phyloP scores from a whole-genome alignment of 176 grass and related monocot genomes.

The Miscanthus lutarioriparius region DNA sequence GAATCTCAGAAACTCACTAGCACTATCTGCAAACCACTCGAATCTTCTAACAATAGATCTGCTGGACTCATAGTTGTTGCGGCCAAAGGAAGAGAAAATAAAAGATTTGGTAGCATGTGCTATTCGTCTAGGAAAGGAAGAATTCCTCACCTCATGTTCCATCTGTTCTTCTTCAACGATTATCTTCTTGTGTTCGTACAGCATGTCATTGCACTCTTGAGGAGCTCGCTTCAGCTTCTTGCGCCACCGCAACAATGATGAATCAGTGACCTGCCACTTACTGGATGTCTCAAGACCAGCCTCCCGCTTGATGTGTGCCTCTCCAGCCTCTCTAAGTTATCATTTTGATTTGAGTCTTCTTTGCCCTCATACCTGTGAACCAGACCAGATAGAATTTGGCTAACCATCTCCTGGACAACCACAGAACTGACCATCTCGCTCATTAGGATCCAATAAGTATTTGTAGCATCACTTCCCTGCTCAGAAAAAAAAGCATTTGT shows the following conservation, averaged over 20 bases:
- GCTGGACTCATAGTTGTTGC: background rate
- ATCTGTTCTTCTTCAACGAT: background rate
- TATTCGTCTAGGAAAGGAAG: background rate
- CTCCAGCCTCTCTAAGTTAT: background rate
- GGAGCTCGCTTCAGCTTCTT: background rate
- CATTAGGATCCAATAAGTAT: background rate
- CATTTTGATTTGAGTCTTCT: background rate
- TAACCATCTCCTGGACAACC: background rate
- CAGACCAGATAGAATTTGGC: background rate
- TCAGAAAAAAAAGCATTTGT: background rate
- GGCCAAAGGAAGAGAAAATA: background rate
- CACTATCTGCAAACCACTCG: background rate
- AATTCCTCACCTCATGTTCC: background rate
- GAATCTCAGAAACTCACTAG: constrained; percentile 1
- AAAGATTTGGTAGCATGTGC: background rate
- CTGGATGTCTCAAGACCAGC: background rate
- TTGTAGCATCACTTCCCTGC: background rate
- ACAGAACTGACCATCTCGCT: background rate
- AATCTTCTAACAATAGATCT: background rate
- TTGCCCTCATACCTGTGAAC: background rate
- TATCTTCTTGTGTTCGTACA: background rate
- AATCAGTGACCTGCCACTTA: background rate
- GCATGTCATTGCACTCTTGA: background rate
- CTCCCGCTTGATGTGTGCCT: background rate
- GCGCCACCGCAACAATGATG: background rate